Evolutionary conservation across 768 basidiomycete genomes (phyloP), one percentile per base, ranked within the genome.

Genomic region (Boletus tomentosulus): DNA sequence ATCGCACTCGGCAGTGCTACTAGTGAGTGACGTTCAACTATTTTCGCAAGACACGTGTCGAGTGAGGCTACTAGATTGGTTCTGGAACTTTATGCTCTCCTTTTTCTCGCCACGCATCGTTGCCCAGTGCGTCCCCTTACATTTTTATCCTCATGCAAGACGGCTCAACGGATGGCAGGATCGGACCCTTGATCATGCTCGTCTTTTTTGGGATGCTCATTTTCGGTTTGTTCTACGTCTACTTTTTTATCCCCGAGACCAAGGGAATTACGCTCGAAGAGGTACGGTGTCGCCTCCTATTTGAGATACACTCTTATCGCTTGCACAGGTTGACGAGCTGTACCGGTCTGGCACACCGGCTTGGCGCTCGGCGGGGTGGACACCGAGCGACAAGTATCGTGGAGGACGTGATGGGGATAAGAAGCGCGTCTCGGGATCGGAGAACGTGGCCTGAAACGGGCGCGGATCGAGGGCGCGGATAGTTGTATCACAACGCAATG

Each of bases 231-330:
- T 67, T 80, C 54, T 92, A 87, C 64, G 88, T 89, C 25, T 88
- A 84, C 67, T 69, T 89, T 50, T 80, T 84, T 66, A 81, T 92
- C 45, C 89, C 89, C 22, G 91, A 92, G 74, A 91, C 86, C 24
- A 90, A 82, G 66, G 87, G 88, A 11, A 78, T 91, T 22, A 81
- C 82, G 50, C 68, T 89, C 57, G 88, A 90, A 45, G 51, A 38
- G 43, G 34, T 48, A 41, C 15, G 12, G 6, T 3, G 2, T 28
- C 3, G 7, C 2, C 28, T 27, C 46, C 13, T 12, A 19, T 24
- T 33, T 12, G 38, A 22, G 38, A 4, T 10, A 8, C 25, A 9
- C 43, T 28, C 27, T 35, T 42, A 15, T 25, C 3, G 25, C 28
- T n/a, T 19, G 13, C 19, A 25, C 37, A 85, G 84, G 84, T 88